Conservation (phyloP, 2,329 filamentous ascomycete genomes). For the Aspergillus flavus region DNA sequence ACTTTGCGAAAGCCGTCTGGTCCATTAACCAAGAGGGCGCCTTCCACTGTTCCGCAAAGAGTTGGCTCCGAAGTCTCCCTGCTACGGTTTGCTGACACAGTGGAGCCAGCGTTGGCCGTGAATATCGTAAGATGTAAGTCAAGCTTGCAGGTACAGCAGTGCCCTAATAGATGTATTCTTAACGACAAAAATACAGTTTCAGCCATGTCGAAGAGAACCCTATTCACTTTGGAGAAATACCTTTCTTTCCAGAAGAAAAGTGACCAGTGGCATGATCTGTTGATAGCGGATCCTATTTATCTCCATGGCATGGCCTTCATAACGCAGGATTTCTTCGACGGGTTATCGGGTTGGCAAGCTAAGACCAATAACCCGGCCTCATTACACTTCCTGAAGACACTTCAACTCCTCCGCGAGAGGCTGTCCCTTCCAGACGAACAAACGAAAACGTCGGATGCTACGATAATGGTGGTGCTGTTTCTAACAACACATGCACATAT, state of each 20-base stretch:
- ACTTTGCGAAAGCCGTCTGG: slow-evolving; percentile 11
- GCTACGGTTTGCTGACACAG: neutral
- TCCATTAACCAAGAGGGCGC: slow-evolving; percentile 9
- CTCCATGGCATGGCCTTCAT: slow-evolving; percentile 42
- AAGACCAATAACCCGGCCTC: neutral
- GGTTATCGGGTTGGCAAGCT: slow-evolving; percentile 13
- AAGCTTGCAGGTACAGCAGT: neutral
- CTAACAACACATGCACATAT: neutral
- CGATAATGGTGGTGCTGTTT: slow-evolving; percentile 1
- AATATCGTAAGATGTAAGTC: neutral
- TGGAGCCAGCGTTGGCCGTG: neutral
- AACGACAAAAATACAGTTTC: slow-evolving; percentile 3
- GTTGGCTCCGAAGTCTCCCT: neutral
- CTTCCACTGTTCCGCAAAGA: neutral
- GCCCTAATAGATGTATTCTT: neutral
- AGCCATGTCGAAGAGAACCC: neutral
- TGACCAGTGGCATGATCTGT: slow-evolving; percentile 32
- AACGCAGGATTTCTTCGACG: slow-evolving; percentile 35
- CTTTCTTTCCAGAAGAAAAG: slow-evolving; percentile 6
- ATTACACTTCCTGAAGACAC: neutral
- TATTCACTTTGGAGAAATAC: neutral
- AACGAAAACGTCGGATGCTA: neutral
- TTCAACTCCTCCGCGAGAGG: slow-evolving; percentile 2
- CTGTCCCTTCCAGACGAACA: neutral
- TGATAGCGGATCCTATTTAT: slow-evolving; percentile 38